Conservation (phyloP, 441 rosid genomes). For the Geranium incanum region DNA sequence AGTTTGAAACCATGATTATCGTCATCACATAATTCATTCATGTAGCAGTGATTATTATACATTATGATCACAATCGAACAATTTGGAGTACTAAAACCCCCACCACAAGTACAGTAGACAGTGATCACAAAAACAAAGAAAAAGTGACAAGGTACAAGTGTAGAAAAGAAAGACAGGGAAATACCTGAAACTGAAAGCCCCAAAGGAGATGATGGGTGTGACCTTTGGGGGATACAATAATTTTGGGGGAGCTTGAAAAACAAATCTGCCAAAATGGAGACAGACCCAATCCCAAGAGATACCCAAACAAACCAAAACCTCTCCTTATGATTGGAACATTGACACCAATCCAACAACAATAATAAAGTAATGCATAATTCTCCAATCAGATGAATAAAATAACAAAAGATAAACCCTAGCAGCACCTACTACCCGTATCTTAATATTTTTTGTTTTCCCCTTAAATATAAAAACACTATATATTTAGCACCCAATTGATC, state of each 20-base stretch:
- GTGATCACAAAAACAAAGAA: not conserved
- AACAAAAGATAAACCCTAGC: not conserved
- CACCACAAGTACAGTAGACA: not conserved
- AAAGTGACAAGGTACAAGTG: not conserved
- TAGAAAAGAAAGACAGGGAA: not conserved
- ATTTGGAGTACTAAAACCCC: not conserved
- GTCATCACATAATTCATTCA: not conserved
- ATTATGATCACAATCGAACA: not conserved
- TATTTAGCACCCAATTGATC: not conserved
- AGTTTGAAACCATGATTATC: not conserved
- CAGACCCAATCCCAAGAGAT: conserved; percentile 1
- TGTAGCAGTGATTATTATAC: not conserved
- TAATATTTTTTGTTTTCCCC: too few relatives aligned
- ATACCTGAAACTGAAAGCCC: conserved; percentile 1
- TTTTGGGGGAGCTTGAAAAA: not conserved
- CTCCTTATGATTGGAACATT: not conserved
- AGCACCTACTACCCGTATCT: not conserved
- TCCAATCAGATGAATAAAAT: conserved; percentile 2
- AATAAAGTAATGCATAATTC: not conserved
- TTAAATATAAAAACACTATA: too few relatives aligned
- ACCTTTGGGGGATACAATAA: not conserved
- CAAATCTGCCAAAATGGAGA: conserved; percentile 1
- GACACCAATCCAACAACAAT: conserved; percentile 3
- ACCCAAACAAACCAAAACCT: too few relatives aligned
- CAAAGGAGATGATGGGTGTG: conserved; percentile 6